Percentiles rank a stretch among this genome's conserved stretches.
These are phyloP conservation scores for Cadophora malorum DNA, from an alignment of 2,329 filamentous ascomycete genomes.

Conservation along the genomic window DNA sequence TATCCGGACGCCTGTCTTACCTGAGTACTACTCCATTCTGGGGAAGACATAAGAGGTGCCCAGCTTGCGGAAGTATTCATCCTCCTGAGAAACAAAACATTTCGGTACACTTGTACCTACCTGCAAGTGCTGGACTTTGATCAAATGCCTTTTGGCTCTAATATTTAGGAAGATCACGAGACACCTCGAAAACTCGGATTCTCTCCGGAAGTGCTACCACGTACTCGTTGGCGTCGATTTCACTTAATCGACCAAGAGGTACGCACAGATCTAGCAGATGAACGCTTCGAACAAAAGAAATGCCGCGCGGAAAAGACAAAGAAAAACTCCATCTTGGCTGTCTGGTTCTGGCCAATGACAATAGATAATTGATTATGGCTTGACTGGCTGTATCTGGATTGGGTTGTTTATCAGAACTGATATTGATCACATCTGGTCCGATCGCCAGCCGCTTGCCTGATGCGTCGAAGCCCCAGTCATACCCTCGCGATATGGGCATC, in stretches of 20 bases:
- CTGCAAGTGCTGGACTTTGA: not conserved
- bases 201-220: not conserved
- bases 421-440: not conserved
- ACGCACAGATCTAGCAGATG: not conserved
- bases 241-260: not conserved
- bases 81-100: constrained; percentile 9
- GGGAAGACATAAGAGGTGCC: not conserved
- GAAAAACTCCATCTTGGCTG: not conserved
- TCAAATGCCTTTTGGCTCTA: too few species aligned
- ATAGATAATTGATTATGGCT: not conserved
- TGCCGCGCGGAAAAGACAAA: not conserved
- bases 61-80: constrained; percentile 1
- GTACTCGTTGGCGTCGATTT: not conserved
- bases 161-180: not conserved
- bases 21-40: not conserved
- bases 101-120: constrained; percentile 1
- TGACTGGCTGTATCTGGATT: not conserved
- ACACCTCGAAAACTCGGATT: not conserved
- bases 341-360: not conserved
- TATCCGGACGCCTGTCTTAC: not conserved
- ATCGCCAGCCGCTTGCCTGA: constrained; percentile 14
- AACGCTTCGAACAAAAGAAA: not conserved
- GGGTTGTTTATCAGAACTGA: not conserved
- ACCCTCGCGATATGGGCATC: constrained; percentile 4
- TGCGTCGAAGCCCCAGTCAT: not conserved